Evolutionary conservation across 2,329 filamentous ascomycete genomes (phyloP).

Genomic region (Rhinocladiella similis): DNA sequence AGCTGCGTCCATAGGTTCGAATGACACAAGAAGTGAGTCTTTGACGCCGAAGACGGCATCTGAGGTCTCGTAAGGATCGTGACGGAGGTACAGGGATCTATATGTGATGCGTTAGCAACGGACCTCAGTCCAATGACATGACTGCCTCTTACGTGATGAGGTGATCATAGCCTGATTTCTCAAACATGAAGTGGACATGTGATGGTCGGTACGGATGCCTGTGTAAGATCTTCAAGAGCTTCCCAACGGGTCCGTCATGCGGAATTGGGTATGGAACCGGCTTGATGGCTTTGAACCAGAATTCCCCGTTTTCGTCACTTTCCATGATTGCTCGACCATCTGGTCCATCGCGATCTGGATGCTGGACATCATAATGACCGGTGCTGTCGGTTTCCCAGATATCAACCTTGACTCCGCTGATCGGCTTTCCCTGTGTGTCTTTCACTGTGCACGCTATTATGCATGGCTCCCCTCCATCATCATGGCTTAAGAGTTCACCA

Average conservation of each 20-base stretch:
- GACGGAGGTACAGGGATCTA: constrained; percentile 56
- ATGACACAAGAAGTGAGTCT: constrained; percentile 57
- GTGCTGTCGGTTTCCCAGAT: constrained; percentile 11
- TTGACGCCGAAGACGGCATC: constrained; percentile 65
- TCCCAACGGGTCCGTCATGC: constrained; percentile 45
- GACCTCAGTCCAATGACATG: constrained; percentile 53
- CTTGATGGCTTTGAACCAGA: constrained; percentile 1
- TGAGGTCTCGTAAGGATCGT: constrained; percentile 57
- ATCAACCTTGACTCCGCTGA: constrained; percentile 3
- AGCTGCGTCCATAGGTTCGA: constrained; percentile 27
- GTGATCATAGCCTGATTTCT: neutral
- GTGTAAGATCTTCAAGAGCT: constrained; percentile 55
- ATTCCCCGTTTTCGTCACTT: constrained; percentile 3
- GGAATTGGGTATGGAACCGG: constrained; percentile 12
- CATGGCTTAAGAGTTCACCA: neutral
- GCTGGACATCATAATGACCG: constrained; percentile 9
- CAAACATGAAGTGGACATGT: constrained; percentile 44
- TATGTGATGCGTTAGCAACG: constrained; percentile 55
- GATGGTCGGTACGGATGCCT: constrained; percentile 59
- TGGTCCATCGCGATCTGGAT: constrained; percentile 2
- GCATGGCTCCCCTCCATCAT: constrained; percentile 5
- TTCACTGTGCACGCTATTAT: too few relatives aligned
- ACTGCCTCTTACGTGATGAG: too few relatives aligned
- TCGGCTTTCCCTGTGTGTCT: neutral
- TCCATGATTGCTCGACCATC: constrained; percentile 7